These are phyloP conservation scores for Lactarius sp. DNA, from an alignment of 768 basidiomycete species.

Conservation along the genomic window DNA sequence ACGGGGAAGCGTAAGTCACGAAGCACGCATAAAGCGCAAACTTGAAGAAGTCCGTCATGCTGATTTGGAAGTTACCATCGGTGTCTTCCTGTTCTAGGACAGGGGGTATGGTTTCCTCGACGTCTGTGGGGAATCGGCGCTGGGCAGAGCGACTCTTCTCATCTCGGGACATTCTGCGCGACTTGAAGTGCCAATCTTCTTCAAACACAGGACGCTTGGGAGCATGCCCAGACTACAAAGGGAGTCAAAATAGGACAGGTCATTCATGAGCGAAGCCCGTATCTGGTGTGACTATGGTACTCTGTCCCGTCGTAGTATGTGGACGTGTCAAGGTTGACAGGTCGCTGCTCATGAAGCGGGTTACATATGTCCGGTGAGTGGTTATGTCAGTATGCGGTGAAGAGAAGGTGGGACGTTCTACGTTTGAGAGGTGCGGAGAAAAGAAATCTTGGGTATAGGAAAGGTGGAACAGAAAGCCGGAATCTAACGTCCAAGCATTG, in stretches of 20 bases:
- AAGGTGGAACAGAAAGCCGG: not conserved
- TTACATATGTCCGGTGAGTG: slow-evolving; percentile 66
- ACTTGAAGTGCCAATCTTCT: slow-evolving; percentile 66
- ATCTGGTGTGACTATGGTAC: slow-evolving; percentile 76
- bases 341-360: slow-evolving; percentile 34
- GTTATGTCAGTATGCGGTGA: slow-evolving; percentile 25
- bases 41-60: slow-evolving; percentile 60
- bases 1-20: too few relatives aligned
- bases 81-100: slow-evolving; percentile 98
- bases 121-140: slow-evolving; percentile 91
- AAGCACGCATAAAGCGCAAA: too few relatives aligned
- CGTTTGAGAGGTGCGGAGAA: not conserved
- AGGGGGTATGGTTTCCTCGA: slow-evolving; percentile 95
- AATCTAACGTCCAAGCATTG: slow-evolving; percentile 1
- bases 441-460: slow-evolving; percentile 1
- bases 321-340: slow-evolving; percentile 62
- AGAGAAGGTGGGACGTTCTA: not conserved
- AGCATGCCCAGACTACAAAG: slow-evolving; percentile 25
- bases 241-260: slow-evolving; percentile 15
- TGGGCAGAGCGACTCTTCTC: slow-evolving; percentile 73
- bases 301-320: slow-evolving; percentile 82
- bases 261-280: slow-evolving; percentile 30
- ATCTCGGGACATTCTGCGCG: slow-evolving; percentile 87
- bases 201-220: slow-evolving; percentile 73
- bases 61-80: slow-evolving; percentile 94